Conservation (phyloP, 108 stramenopile species). For the Nitzschia sp. region DNA sequence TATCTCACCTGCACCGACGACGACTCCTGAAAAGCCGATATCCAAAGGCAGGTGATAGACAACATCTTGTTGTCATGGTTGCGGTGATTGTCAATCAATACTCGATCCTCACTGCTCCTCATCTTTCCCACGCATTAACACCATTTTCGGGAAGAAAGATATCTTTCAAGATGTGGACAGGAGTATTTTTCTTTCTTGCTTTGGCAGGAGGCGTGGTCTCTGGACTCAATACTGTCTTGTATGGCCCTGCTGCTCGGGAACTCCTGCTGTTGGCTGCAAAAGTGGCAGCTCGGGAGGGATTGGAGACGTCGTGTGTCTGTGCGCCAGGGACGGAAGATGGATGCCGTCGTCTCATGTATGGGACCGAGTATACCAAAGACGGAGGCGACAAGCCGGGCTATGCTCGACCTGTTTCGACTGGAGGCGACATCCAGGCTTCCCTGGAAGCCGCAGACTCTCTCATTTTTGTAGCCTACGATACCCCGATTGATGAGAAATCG, state of each 20-base stretch:
- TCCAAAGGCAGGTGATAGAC: no score
- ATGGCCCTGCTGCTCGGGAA: constrained; percentile 17
- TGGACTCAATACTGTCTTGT: constrained; percentile 16
- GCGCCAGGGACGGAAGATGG: constrained; percentile 19
- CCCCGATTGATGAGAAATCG: constrained; percentile 18
- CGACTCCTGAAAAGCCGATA: no score
- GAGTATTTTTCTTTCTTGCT: neutral
- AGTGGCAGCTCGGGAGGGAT: constrained; percentile 17
- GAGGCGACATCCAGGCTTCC: constrained; percentile 12
- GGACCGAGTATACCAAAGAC: constrained; percentile 1
- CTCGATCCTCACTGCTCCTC: no score
- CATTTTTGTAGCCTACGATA: constrained; percentile 20
- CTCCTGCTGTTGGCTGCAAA: constrained; percentile 24
- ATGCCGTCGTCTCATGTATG: constrained; percentile 29
- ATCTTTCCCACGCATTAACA: no score
- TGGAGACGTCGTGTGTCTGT: constrained; percentile 11
- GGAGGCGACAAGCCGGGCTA: neutral
- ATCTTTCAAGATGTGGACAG: neutral
- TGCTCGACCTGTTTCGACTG: constrained; percentile 16
- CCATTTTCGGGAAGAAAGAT: no score
- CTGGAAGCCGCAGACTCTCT: constrained; percentile 9
- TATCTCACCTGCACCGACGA: no score
- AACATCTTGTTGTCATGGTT: no score
- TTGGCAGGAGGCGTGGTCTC: neutral
- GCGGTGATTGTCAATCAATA: no score